These are phyloP conservation scores for Aspergillus sp. DNA, from an alignment of 2,329 filamentous ascomycete species.

Conservation along the genomic window DNA sequence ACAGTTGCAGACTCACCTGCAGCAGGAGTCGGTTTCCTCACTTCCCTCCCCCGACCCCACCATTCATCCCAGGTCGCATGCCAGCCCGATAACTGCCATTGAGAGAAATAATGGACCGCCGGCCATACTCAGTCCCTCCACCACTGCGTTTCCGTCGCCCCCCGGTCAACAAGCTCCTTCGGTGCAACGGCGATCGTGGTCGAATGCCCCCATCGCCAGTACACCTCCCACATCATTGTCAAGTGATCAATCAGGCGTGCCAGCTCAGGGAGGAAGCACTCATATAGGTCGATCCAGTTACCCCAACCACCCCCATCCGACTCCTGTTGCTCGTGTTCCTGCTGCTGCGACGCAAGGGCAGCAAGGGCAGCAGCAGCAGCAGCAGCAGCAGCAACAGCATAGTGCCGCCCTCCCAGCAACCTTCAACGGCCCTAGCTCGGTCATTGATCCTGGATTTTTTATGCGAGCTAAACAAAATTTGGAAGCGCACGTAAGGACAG, in stretches of 20 bases:
- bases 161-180: constrained; percentile 24
- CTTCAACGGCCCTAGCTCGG: not conserved
- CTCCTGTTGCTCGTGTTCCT: not conserved
- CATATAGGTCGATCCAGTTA: not conserved
- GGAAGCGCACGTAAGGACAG: constrained; percentile 19
- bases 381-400: not conserved
- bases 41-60: constrained; percentile 33
- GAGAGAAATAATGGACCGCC: constrained; percentile 13
- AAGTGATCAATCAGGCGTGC: not conserved
- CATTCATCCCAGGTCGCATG: constrained; percentile 21
- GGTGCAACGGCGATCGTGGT: not conserved
- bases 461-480: constrained; percentile 7
- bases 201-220: not conserved
- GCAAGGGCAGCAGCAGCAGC: not conserved
- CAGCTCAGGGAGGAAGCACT: not conserved
- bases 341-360: no score
- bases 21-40: constrained; percentile 13
- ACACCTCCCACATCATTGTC: not conserved
- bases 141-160: constrained; percentile 54
- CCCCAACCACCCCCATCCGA: not conserved
- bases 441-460: constrained; percentile 19
- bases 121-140: constrained; percentile 36
- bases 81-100: constrained; percentile 24
- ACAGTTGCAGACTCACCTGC: constrained; percentile 5
- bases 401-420: not conserved